Evolutionary conservation across 345 rosid species (phyloP), one percentile per base, ranked within the genome.

Genomic region (Populus pruinosa): DNA sequence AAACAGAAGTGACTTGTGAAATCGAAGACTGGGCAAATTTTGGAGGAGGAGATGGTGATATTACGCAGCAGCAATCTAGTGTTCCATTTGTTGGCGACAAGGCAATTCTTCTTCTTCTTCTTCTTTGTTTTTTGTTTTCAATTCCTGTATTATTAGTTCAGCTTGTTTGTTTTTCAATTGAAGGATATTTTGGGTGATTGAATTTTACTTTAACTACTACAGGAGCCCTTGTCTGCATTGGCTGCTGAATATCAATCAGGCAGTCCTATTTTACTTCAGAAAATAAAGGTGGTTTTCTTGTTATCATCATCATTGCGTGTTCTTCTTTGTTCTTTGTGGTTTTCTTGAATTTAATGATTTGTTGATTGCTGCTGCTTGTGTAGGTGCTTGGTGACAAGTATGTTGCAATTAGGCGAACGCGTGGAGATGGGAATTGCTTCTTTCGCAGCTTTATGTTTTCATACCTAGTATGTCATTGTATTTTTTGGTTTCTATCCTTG

Each of bases 341-440:
- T 67, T 17, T 67, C 49, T 38, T 67, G 27, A 38, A 33, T 67
- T 44, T 21, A 68, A 6, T 43, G 23, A 63, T 21, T 41, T 72
- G 33, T 41, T 38, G 35, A 67, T 4, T 73, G 14, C 35, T 20
- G 9, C 21, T 36, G 56, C 78, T 59, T 59, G 16, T 80, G 78
- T 80, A 96, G 99, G 79, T 89, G 67, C 97, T 96, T 70, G 88
- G 71, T 38, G 90, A 85, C 71, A 91, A 86, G 76, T 92, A 91
- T 86, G 88, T 67, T 69, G 92, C 89, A 76, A 94, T 96, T 73
- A 84, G 99, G 85, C 85, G 99, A 83, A 90, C 99, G 25, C 87
- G 96, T 35, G 99, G 99, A 7, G 99, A 96, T 88, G 99, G 99
- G 56, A 96, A 96, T 77, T 96, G 99, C 88, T 96, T 96, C 82